Evolutionary conservation across 495 filamentous ascomycete genomes (phyloP).

Genomic region (Geopyxis carbonaria): DNA sequence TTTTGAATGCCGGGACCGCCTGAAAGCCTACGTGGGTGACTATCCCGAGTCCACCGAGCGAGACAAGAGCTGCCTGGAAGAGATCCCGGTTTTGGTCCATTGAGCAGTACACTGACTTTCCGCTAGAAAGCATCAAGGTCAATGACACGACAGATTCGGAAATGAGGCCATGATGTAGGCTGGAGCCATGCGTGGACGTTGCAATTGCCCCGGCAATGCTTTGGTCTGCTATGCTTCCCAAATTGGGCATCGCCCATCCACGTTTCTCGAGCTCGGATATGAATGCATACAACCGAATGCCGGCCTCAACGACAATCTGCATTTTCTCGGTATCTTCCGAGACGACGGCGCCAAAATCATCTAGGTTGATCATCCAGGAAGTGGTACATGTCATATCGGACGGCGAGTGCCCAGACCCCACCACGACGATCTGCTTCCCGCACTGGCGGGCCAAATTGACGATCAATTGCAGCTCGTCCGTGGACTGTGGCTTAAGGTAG

Average conservation of each 20-base stretch:
- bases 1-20: conserved; percentile 55
- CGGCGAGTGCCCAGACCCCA: conserved; percentile 80
- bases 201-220: conserved; percentile 83
- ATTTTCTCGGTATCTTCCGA: conserved; percentile 45
- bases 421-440: conserved; percentile 59
- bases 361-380: conserved; percentile 86
- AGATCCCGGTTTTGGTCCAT: conserved; percentile 51
- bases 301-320: conserved; percentile 60
- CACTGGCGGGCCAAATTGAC: conserved; percentile 65
- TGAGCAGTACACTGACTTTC: conserved; percentile 57
- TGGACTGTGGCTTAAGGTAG: conserved; percentile 63
- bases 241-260: conserved; percentile 66
- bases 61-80: conserved; percentile 75
- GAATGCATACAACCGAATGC: conserved; percentile 62
- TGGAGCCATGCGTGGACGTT: conserved; percentile 85
- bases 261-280: conserved; percentile 48
- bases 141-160: conserved; percentile 56
- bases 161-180: conserved; percentile 64
- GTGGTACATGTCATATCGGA: conserved; percentile 86
- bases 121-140: conserved; percentile 69
- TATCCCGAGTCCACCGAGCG: conserved; percentile 77
- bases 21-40: conserved; percentile 75
- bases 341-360: conserved; percentile 57
- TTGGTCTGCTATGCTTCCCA: conserved; percentile 90
- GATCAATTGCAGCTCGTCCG: conserved; percentile 66